Evolutionary conservation across 305 asterid genomes (phyloP).

Genomic region (Solanum chacoense): DNA sequence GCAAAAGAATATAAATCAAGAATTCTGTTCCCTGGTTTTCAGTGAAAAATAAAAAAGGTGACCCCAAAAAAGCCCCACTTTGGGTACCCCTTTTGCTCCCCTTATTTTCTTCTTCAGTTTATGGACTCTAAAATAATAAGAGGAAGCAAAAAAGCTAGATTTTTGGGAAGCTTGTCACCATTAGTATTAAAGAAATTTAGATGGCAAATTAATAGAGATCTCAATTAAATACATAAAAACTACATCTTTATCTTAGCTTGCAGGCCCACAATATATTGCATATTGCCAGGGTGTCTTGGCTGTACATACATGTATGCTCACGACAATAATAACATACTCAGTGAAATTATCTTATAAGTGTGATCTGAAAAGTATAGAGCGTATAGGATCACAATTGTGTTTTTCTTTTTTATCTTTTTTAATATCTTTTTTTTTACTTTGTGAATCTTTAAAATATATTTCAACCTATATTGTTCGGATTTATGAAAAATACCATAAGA

Average conservation of each 20-base stretch:
- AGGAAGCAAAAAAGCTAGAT: conserved; percentile 29
- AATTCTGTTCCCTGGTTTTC: conserved; percentile 34
- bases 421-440: neutral
- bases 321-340: neutral
- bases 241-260: neutral
- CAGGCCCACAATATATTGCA: conserved; percentile 6
- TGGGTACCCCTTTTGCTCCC: conserved; percentile 8
- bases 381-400: neutral
- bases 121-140: conserved; percentile 2
- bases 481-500: neutral
- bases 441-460: neutral
- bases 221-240: neutral
- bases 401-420: neutral
- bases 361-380: neutral
- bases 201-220: neutral
- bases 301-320: neutral
- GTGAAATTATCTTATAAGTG: neutral
- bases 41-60: conserved; percentile 14
- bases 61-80: conserved; percentile 37
- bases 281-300: conserved; percentile 11
- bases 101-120: conserved; percentile 12
- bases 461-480: neutral
- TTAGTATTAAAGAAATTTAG: conserved; percentile 3
- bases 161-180: conserved; percentile 34
- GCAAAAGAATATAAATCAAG: conserved; percentile 3